Percentiles rank a stretch among this genome's conserved stretches.
phyloP scores from a whole-genome alignment of 2,329 filamentous ascomycete species.

The Nectriaceae sp. region DNA sequence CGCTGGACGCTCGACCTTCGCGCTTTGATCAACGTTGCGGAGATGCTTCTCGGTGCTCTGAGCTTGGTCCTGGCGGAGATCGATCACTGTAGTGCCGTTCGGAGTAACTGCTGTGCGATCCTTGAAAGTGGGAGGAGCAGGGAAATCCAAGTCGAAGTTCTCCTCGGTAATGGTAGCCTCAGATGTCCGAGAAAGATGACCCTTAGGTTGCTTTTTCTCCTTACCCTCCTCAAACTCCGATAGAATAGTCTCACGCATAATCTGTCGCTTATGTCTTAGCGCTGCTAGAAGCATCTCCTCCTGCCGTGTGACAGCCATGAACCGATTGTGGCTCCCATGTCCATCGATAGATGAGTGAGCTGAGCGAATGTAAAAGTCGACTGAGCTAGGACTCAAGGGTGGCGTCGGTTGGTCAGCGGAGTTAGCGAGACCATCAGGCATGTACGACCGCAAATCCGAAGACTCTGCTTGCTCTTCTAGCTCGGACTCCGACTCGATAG shows the following conservation, averaged over 20 bases:
- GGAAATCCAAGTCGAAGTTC: constrained; percentile 37
- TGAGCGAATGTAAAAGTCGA: constrained; percentile 50
- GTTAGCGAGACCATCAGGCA: constrained; percentile 23
- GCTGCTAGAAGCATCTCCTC: constrained; percentile 61
- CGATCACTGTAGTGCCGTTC: constrained; percentile 26
- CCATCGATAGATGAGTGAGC: constrained; percentile 39
- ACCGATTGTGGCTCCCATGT: constrained; percentile 37
- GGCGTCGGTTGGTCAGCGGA: constrained; percentile 48
- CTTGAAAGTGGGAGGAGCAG: constrained; percentile 33
- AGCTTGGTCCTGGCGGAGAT: constrained; percentile 16
- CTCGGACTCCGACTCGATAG: constrained; percentile 21
- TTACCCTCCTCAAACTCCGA: constrained; percentile 39
- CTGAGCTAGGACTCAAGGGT: constrained; percentile 53
- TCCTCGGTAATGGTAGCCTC: constrained; percentile 34
- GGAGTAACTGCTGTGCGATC: constrained; percentile 25
- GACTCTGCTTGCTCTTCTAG: constrained; percentile 19
- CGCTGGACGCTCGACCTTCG: background rate
- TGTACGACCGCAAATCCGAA: constrained; percentile 15
- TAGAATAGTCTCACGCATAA: constrained; percentile 52
- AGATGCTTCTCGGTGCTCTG: constrained; percentile 6
- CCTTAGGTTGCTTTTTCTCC: constrained; percentile 15
- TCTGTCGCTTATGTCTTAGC: constrained; percentile 56
- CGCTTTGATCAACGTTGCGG: background rate
- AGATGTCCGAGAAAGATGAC: constrained; percentile 31
- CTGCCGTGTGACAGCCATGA: constrained; percentile 60